Evolutionary conservation across 2,329 filamentous ascomycete species (phyloP), one percentile per base, ranked within the genome.

Genomic region (Arachnomyces sp.): DNA sequence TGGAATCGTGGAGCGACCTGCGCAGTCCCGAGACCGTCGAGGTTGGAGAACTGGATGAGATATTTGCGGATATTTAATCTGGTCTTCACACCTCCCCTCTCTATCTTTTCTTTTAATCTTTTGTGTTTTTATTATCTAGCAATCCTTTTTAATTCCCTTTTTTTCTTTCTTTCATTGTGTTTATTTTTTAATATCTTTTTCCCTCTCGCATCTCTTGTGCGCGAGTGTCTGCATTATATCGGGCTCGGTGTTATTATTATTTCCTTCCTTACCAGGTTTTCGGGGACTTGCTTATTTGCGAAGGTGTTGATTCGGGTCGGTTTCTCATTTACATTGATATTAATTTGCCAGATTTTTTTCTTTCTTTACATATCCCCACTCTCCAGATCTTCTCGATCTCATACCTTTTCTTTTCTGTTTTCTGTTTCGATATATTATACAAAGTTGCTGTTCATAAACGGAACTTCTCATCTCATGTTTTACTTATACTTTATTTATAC

Each of bases 1-100:
- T 51, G 40, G 65, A 67, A 32, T 68, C 70, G 66, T 82, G 84
- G 55, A 74, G 74, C 58, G 75, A 77, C 44, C 62, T 78, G 55
- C 73, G 74, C 58, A 87, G 81, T 58, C 88, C 89, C 1, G 92
- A 96, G 68, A 84, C 80, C 49, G 82, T 96, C 52, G 88, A 93
- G 61, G 77, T 96, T 36, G 87, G 95, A 34, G 92, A 98, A 70
- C 79, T 96, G 16, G 90, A 96, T 57, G 80, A 84, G 52, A 76
- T 95, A 60, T 77, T 95, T 54, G 82, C 85, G 57, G 81, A 78
- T 51, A 86, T 80, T 61, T 87, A 67, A 73, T 17, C 16, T 44
- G 14, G 28, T 29, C 34, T 31, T 8, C 28, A 18, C 28, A n/a
- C 8, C 30, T 41, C 13, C 41, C 36, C 18, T 31, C n/a, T 28